A percentile compares a stretch with the other conserved stretches of the same genome.
These are phyloP conservation scores for Fusarium metavorans DNA, from an alignment of 2,329 filamentous ascomycete species.

Conservation along the genomic window DNA sequence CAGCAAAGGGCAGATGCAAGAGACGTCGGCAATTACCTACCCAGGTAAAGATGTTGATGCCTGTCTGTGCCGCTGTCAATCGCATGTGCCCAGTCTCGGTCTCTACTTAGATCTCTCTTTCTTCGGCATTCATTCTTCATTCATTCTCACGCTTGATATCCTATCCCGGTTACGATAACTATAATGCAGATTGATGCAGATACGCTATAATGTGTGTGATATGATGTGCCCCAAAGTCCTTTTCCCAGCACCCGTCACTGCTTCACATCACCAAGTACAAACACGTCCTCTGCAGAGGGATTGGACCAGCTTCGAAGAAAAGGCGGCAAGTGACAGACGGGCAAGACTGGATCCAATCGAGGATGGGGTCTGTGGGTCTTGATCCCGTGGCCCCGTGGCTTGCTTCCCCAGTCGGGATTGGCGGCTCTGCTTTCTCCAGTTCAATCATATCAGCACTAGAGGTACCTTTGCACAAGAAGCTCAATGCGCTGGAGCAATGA, in stretches of 20 bases:
- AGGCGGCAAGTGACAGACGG: slow-evolving; percentile 2
- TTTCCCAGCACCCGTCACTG: slow-evolving; percentile 1
- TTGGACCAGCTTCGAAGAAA: neutral
- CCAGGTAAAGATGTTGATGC: neutral
- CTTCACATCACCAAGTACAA: slow-evolving; percentile 5
- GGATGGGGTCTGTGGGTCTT: slow-evolving; percentile 1
- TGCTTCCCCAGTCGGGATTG: slow-evolving; percentile 27
- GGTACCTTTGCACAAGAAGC: slow-evolving; percentile 21
- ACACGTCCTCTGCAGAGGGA: neutral
- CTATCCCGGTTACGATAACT: neutral
- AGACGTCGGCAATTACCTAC: slow-evolving; percentile 1
- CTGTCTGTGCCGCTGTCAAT: neutral
- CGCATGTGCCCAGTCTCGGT: neutral
- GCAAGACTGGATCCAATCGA: neutral
- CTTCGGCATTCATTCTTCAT: neutral
- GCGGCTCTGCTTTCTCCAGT: slow-evolving; percentile 14
- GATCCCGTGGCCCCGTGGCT: slow-evolving; percentile 2
- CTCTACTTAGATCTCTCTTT: neutral
- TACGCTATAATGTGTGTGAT: neutral
- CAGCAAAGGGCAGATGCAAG: neutral
- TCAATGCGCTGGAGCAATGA: neutral
- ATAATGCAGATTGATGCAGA: neutral
- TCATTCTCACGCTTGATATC: neutral
- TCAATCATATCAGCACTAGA: slow-evolving; percentile 31
- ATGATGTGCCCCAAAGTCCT: neutral